A percentile compares a stretch with the other conserved stretches of the same genome.
phyloP scores from a whole-genome alignment of 148 eudicot genomes.

The Linanthus parryae region DNA sequence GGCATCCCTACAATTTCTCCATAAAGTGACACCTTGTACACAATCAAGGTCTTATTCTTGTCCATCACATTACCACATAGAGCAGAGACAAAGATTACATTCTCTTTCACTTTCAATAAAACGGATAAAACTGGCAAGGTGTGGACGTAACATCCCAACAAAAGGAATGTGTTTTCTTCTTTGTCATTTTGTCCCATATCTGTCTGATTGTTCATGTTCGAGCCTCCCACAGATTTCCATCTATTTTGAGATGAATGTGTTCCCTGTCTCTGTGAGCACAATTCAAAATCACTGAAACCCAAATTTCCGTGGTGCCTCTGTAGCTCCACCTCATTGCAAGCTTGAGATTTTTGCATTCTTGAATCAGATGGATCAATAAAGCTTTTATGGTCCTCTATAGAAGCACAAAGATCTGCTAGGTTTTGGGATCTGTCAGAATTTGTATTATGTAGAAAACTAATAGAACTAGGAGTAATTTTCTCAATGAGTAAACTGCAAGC shows the following conservation, averaged over 20 bases:
- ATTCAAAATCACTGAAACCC: conserved; percentile 12
- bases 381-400: conserved; percentile 2
- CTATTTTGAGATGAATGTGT: conserved; percentile 14
- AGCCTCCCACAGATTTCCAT: conserved; percentile 21
- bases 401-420: conserved; percentile 11
- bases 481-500: conserved; percentile 7
- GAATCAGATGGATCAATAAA: conserved; percentile 12
- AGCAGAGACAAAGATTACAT: conserved; percentile 54
- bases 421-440: conserved; percentile 12
- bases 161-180: conserved; percentile 23
- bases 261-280: conserved; percentile 21
- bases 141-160: conserved; percentile 59
- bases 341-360: conserved; percentile 6
- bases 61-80: conserved; percentile 50
- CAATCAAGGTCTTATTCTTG: conserved; percentile 39
- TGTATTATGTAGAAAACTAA: conserved; percentile 15
- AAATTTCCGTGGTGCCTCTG: conserved; percentile 5
- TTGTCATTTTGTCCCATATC: conserved; percentile 17
- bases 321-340: background rate
- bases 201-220: conserved; percentile 8
- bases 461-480: conserved; percentile 1
- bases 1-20: conserved; percentile 52
- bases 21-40: conserved; percentile 40
- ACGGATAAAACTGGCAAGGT: conserved; percentile 59
- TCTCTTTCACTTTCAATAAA: conserved; percentile 37